These are phyloP conservation scores for Penicillium steckii DNA, from an alignment of 495 filamentous ascomycete species.

Conservation along the genomic window DNA sequence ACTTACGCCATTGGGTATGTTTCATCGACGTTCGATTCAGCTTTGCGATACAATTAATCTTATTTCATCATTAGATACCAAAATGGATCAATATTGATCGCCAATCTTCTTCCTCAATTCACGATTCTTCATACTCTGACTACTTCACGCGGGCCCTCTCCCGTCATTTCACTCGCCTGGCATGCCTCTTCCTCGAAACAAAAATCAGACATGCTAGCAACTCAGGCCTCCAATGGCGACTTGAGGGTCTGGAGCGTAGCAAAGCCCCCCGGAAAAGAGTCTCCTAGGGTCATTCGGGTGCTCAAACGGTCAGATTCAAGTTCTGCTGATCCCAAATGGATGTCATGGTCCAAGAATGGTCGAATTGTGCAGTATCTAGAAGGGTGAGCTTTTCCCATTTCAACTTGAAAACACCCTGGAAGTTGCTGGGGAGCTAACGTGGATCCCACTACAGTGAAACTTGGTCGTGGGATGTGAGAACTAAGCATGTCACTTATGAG, in stretches of 20 bases:
- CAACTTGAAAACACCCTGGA: background rate
- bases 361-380: constrained; percentile 91
- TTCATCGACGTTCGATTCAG: background rate
- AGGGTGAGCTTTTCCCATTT: constrained; percentile 60
- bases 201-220: constrained; percentile 97
- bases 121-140: constrained; percentile 92
- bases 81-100: constrained; percentile 92
- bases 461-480: constrained; percentile 92
- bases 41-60: background rate
- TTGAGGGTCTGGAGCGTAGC: constrained; percentile 95
- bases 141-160: constrained; percentile 77
- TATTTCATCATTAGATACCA: constrained; percentile 62
- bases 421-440: constrained; percentile 3
- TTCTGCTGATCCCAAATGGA: constrained; percentile 83
- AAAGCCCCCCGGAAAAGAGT: constrained; percentile 72
- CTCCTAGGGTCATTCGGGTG: constrained; percentile 82
- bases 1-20: constrained; percentile 93
- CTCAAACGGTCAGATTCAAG: constrained; percentile 74
- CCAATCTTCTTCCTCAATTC: constrained; percentile 84
- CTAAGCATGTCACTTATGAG: constrained; percentile 90
- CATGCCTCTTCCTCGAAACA: constrained; percentile 96
- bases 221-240: constrained; percentile 89
- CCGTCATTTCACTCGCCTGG: constrained; percentile 90
- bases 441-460: constrained; percentile 64
- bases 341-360: constrained; percentile 97